Evolutionary conservation across 2,329 filamentous ascomycete species (phyloP), one percentile per base, ranked within the genome.

Genomic region (Calonectria ilicicola): DNA sequence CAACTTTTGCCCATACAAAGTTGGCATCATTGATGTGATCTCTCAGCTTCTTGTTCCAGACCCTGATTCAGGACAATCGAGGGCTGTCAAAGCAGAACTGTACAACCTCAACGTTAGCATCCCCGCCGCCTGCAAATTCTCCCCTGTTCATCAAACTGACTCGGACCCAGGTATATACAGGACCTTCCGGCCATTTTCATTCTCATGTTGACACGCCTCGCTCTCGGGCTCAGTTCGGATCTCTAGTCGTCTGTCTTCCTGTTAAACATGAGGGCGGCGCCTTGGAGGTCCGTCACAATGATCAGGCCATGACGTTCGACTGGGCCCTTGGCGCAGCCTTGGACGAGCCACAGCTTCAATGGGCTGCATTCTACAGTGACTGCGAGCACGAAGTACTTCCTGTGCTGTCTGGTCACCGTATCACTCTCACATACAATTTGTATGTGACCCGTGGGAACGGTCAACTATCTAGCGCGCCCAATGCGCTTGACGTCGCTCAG

Each of bases 191-290:
- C 0, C 82, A 84, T 19, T 90, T 91, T 77, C 85, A 85, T 26
- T 78, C 85, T 0, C 88, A 90, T 67, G 85, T 91, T 10, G 88
- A 91, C 72, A 91, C 88, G 0, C 88, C 89, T 0, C 85, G 87
- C 0, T 86, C 85, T 0, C 72, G 79, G 0, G 76, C 73, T 0
- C 88, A 91, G 47, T 87, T 91, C 62, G 89, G 87, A 0, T 89
- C 87, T 0, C 83, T 92, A 0, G 88, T 91, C 0, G 84, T 91
- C 3, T 89, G 87, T 46, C 82, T 92, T 0, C 84, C 84, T 0
- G 26, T 72, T 1, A 21, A 70, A 1, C 82, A 83, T 29, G 26
- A 83, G 53, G 87, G 87, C 2, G 88, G 88, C 0, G 72, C 83
- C 14, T 83, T 89, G 0, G 74, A 51, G 26, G 26, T 51, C 82